phyloP scores from a whole-genome alignment of 768 basidiomycete species.

The Boletus coccyginus region DNA sequence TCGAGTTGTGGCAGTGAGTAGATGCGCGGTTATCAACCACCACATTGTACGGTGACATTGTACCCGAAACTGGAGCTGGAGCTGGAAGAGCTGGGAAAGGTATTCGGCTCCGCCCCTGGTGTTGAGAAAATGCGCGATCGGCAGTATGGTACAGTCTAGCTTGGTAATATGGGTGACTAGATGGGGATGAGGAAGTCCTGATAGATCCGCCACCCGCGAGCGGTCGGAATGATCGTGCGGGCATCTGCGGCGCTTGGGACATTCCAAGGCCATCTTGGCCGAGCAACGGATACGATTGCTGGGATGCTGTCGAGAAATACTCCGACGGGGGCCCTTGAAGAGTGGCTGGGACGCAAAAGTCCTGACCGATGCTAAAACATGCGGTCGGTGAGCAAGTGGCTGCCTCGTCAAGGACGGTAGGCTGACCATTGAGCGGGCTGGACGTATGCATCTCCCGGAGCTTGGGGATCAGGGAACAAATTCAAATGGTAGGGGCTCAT shows the following conservation, averaged over 20 bases:
- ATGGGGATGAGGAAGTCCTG: conserved; percentile 1
- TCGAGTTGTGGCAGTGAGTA: not conserved
- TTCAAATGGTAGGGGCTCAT: conserved; percentile 15
- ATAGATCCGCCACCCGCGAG: conserved; percentile 4
- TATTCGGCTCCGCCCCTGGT: conserved; percentile 1
- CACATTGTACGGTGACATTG: not conserved
- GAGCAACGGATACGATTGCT: conserved; percentile 4
- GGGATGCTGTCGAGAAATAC: not conserved
- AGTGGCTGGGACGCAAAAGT: not conserved
- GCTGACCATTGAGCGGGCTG: conserved; percentile 14
- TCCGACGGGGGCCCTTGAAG: not conserved
- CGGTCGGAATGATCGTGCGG: conserved; percentile 2
- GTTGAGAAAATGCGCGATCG: conserved; percentile 11
- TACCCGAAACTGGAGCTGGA: not conserved
- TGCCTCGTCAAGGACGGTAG: conserved; percentile 3
- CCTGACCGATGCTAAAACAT: conserved; percentile 11
- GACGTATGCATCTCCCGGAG: not conserved
- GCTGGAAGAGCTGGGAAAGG: not conserved
- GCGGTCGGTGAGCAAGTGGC: conserved; percentile 4
- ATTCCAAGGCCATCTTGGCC: not conserved
- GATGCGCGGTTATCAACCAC: not conserved
- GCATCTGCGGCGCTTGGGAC: not conserved
- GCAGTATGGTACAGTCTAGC: conserved; percentile 11
- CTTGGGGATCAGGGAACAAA: conserved; percentile 1
- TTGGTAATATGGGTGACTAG: conserved; percentile 15